A percentile compares a stretch with the other conserved stretches of the same genome.
Conservation (phyloP, 164 flowering plant species). For the Magnolia kwangsiensis region DNA sequence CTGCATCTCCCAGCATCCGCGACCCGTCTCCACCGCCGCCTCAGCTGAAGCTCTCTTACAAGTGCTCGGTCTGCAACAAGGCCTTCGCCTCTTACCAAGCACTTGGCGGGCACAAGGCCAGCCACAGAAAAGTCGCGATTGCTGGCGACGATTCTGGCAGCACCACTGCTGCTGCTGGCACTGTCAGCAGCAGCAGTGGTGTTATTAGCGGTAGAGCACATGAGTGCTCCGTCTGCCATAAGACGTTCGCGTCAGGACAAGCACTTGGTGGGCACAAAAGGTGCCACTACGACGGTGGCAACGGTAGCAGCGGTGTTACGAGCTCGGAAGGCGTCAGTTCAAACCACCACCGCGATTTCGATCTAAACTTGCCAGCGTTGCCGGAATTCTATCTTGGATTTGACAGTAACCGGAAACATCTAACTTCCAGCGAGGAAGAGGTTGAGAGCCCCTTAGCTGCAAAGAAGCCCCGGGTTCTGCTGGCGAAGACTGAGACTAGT, state of each 20-base stretch:
- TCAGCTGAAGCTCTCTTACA: constrained; percentile 23
- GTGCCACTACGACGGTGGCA: constrained; percentile 49
- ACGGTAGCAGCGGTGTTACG: constrained; percentile 3
- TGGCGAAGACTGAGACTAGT: background rate
- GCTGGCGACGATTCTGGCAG: constrained; percentile 8
- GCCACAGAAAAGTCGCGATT: constrained; percentile 59
- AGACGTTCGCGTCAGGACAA: constrained; percentile 54
- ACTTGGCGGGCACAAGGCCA: constrained; percentile 88
- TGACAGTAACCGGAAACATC: background rate
- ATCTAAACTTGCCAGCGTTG: constrained; percentile 58
- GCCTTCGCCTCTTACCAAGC: constrained; percentile 79
- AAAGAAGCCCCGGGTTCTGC: constrained; percentile 1
- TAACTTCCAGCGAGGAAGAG: constrained; percentile 31
- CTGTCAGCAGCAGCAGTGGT: background rate
- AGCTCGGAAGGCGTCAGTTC: constrained; percentile 10
- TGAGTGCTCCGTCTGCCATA: constrained; percentile 57
- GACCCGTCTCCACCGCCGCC: constrained; percentile 16
- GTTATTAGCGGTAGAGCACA: constrained; percentile 23
- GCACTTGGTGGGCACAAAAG: constrained; percentile 75
- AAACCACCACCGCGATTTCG: constrained; percentile 43
- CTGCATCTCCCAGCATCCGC: background rate
- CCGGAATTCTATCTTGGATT: constrained; percentile 38
- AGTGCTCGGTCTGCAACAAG: constrained; percentile 65
- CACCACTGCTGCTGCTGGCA: constrained; percentile 6
- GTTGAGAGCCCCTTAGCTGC: constrained; percentile 43